These are phyloP conservation scores for Annulohypoxylon maeteangense DNA, from an alignment of 495 filamentous ascomycete genomes.

Conservation along the genomic window DNA sequence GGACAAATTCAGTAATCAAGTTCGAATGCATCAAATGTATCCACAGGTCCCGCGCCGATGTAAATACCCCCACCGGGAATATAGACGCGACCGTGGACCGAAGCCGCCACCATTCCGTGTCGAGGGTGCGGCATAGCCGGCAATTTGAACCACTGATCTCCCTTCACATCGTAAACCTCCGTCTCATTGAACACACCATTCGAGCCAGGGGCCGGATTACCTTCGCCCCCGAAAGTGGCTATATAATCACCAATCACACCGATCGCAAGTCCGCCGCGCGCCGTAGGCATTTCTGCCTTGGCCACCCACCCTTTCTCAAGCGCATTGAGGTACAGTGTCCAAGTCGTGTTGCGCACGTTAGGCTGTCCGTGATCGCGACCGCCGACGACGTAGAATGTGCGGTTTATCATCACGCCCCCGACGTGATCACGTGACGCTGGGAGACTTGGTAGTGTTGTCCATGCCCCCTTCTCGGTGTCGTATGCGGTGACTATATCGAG, in stretches of 20 bases:
- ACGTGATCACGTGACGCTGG: constrained; percentile 46
- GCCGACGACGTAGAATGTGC: constrained; percentile 53
- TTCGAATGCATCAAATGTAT: constrained; percentile 42
- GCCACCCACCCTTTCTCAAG: constrained; percentile 42
- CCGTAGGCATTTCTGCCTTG: constrained; percentile 45
- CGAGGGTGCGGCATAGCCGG: constrained; percentile 48
- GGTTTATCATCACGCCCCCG: constrained; percentile 34
- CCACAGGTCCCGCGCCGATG: constrained; percentile 39
- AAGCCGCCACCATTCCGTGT: constrained; percentile 52
- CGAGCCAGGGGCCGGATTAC: constrained; percentile 41
- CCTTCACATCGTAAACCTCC: constrained; percentile 51
- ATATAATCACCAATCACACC: constrained; percentile 48
- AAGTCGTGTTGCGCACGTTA: constrained; percentile 50
- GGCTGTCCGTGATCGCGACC: constrained; percentile 45
- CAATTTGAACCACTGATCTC: constrained; percentile 46
- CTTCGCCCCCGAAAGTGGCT: constrained; percentile 58
- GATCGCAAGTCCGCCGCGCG: constrained; percentile 33
- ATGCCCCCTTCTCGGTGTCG: constrained; percentile 43
- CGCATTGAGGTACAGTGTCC: constrained; percentile 48
- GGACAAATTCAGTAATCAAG: background rate
- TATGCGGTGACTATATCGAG: constrained; percentile 49
- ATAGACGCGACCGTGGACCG: constrained; percentile 46
- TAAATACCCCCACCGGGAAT: constrained; percentile 46
- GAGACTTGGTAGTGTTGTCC: constrained; percentile 46
- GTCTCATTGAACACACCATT: constrained; percentile 47